A percentile compares a stretch with the other conserved stretches of the same genome.
These are phyloP conservation scores for Aspergillus viridinutans DNA, from an alignment of 2,329 filamentous ascomycete species.

Conservation along the genomic window DNA sequence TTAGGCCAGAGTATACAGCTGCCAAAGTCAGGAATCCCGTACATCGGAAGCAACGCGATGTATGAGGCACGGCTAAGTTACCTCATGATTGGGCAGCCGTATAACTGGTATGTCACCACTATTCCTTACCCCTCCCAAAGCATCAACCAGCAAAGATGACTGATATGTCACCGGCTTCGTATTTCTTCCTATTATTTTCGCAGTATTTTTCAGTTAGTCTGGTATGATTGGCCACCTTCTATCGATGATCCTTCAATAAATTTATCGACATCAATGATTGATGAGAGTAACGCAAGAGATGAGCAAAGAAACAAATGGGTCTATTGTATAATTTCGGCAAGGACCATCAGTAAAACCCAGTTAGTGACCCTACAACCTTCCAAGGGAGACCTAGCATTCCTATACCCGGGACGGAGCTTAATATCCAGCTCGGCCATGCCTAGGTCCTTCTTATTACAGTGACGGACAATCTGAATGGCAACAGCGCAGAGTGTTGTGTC, in stretches of 20 bases:
- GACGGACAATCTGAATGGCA: background rate
- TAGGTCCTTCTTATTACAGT: background rate
- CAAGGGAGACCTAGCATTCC: conserved; percentile 1
- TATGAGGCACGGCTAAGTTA: too few relatives aligned
- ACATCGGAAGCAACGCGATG: too few relatives aligned
- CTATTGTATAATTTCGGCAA: background rate
- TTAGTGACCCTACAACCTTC: conserved; percentile 6
- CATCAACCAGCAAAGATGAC: background rate
- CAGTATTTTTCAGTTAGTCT: too few relatives aligned
- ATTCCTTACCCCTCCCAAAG: background rate
- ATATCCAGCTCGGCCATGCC: conserved; percentile 1
- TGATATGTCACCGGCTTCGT: background rate
- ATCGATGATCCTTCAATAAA: too few relatives aligned
- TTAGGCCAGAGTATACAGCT: too few relatives aligned
- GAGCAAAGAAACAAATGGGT: too few relatives aligned
- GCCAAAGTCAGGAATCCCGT: too few relatives aligned
- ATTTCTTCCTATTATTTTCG: background rate
- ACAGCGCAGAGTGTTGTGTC: conserved; percentile 4
- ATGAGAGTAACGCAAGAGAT: too few relatives aligned
- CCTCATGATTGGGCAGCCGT: too few relatives aligned
- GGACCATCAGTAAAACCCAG: background rate
- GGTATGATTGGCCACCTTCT: too few relatives aligned
- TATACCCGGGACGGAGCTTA: conserved; percentile 2
- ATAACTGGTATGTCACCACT: background rate
- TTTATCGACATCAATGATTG: too few relatives aligned